Conservation (phyloP, 2,329 filamentous ascomycete genomes). For the Graphilbum fragrans region DNA sequence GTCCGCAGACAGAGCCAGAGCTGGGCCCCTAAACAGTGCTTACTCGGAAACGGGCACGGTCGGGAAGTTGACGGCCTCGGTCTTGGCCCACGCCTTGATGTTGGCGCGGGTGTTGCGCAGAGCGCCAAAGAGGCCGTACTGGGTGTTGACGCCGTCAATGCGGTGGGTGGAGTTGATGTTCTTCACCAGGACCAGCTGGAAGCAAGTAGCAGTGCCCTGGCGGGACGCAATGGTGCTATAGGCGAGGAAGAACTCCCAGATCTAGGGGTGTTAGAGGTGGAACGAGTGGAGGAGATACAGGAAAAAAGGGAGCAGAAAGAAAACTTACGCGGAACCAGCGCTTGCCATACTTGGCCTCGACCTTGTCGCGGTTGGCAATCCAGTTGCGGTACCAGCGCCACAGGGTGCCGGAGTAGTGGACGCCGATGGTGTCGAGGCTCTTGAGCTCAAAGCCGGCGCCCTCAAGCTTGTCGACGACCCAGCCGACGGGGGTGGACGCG, state of each 20-base stretch:
- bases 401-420: conserved; percentile 92
- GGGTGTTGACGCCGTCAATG: conserved; percentile 57
- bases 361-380: conserved; percentile 86
- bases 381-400: conserved; percentile 99
- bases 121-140: conserved; percentile 58
- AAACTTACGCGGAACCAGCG: conserved; percentile 82
- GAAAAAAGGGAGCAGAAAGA: not conserved
- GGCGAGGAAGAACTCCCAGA: conserved; percentile 87
- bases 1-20: too few species aligned
- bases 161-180: conserved; percentile 83
- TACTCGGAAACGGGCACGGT: conserved; percentile 15
- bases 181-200: conserved; percentile 78
- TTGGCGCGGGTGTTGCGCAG: conserved; percentile 23
- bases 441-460: conserved; percentile 84
- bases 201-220: conserved; percentile 76
- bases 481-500: conserved; percentile 84
- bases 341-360: conserved; percentile 87
- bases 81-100: conserved; percentile 19
- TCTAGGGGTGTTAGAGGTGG: conserved; percentile 31
- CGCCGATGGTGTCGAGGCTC: conserved; percentile 81
- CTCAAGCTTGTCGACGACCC: conserved; percentile 76
- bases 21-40: too few species aligned
- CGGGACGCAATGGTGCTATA: conserved; percentile 75
- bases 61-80: conserved; percentile 19
- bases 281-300: not conserved